Evolutionary conservation across 1,284 basidiomycete genomes (phyloP), one percentile per base, ranked within the genome.

Genomic region (Irpex sp.): DNA sequence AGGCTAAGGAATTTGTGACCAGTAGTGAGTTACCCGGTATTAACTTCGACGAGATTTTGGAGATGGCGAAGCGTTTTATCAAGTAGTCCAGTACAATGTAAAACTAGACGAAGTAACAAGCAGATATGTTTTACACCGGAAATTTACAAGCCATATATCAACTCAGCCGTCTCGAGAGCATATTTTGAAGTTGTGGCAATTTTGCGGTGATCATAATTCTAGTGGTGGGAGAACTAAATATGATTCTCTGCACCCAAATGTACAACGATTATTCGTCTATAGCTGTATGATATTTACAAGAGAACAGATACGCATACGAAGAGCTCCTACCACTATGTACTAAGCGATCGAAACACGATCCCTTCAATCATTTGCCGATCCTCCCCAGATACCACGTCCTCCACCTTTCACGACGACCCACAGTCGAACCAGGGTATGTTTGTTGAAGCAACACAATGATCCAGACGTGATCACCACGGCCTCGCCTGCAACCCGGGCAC

Each of bases 1-100:
- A 82, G 67, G 74, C 74, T 7, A 67, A 61, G 40, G 76, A 76
- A 40, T 81, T 72, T 64, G 69, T 74, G 9, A 3, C 31, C 6
- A 34, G 31, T 34, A 15, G 51, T 11, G 54, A 19, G 15, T 5
- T 19, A 13, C 6, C 38, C 9, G 44, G 17, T 9, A n/a, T 57
- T 11, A 37, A 57, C 36, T 44, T 57, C 44, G 55, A 38, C 9
- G 60, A 52, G 17, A 4, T 52, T 17, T 52, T 52, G 17, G 49
- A 52, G 17, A 52, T 52, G 49, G 49, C 49, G 17, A 26, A 52
- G 49, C 17, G 13, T 26, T 52, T 52, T 13, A 26, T 52, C 7
- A 19, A 52, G 4, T 52, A 47, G 40, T 11, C n/a, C 11, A 47
- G 40, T 47, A 47, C 13, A 4, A 47, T 11, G n/a, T 47, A 47